These are phyloP conservation scores for Thelephora aurantiotincta DNA, from an alignment of 768 basidiomycete genomes.

Conservation along the genomic window DNA sequence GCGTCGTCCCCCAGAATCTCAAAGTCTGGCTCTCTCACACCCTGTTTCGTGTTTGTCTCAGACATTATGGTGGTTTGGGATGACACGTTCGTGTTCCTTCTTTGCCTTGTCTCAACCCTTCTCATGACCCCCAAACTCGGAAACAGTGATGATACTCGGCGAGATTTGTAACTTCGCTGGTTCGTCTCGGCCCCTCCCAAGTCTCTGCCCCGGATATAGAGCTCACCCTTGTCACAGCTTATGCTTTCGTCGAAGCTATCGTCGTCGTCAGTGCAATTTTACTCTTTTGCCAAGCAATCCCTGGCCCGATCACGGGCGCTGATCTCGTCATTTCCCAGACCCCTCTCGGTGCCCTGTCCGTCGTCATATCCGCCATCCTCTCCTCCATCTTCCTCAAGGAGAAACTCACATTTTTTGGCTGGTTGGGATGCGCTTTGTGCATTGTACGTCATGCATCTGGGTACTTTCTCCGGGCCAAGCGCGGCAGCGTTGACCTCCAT, in stretches of 20 bases:
- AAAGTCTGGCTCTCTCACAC: background rate
- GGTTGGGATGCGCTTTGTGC: slow-evolving; percentile 87
- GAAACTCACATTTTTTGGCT: slow-evolving; percentile 88
- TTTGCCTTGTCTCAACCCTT: background rate
- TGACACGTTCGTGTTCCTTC: slow-evolving; percentile 48
- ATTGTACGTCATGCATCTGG: slow-evolving; percentile 40
- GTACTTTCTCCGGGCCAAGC: background rate
- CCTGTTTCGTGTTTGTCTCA: background rate
- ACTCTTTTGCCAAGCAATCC: background rate
- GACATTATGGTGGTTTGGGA: slow-evolving; percentile 90
- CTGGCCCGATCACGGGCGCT: background rate
- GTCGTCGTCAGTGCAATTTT: slow-evolving; percentile 52
- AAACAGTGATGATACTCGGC: slow-evolving; percentile 80
- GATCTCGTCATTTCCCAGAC: slow-evolving; percentile 32
- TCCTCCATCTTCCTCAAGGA: slow-evolving; percentile 92
- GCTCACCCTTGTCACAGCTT: slow-evolving; percentile 30
- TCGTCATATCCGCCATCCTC: slow-evolving; percentile 87
- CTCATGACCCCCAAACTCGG: no score
- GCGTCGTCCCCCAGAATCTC: slow-evolving; percentile 17
- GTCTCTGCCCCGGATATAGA: background rate
- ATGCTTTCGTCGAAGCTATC: slow-evolving; percentile 85
- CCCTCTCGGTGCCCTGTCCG: slow-evolving; percentile 89
- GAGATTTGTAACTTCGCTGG: slow-evolving; percentile 79
- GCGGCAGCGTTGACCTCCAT: slow-evolving; percentile 2
- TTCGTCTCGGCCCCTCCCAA: slow-evolving; percentile 25